Evolutionary conservation across 2,329 filamentous ascomycete species (phyloP).

Genomic region (Aspergillus pseudoviridinutans): DNA sequence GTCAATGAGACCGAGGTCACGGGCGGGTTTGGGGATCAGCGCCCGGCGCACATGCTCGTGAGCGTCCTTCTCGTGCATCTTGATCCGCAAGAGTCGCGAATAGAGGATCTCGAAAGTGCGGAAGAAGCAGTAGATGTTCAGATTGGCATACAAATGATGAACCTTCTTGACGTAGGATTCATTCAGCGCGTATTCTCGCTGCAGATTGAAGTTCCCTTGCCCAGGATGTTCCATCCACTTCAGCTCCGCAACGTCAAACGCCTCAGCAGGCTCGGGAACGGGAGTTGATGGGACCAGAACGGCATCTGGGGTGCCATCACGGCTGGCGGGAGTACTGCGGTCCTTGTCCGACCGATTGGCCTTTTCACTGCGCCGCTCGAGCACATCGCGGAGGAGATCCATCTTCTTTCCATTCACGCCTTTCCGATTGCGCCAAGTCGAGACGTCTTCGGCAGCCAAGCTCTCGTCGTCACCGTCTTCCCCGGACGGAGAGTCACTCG

Average conservation of each 20-base stretch:
- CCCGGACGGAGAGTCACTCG: slow-evolving; percentile 68
- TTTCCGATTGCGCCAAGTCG: slow-evolving; percentile 65
- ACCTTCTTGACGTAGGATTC: slow-evolving; percentile 74
- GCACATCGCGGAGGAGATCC: slow-evolving; percentile 74
- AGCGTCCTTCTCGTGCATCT: slow-evolving; percentile 71
- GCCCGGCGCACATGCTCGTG: slow-evolving; percentile 69
- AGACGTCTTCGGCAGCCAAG: slow-evolving; percentile 60
- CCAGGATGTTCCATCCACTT: slow-evolving; percentile 60
- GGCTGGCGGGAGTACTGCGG: slow-evolving; percentile 72
- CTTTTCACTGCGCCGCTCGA: slow-evolving; percentile 73
- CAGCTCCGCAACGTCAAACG: slow-evolving; percentile 45
- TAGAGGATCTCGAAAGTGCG: slow-evolving; percentile 91
- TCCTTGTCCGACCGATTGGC: slow-evolving; percentile 70
- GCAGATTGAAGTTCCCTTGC: slow-evolving; percentile 54
- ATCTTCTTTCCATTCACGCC: slow-evolving; percentile 65
- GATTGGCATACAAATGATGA: slow-evolving; percentile 89
- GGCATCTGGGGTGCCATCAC: slow-evolving; percentile 83
- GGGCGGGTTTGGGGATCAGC: slow-evolving; percentile 72
- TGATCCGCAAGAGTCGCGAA: slow-evolving; percentile 75
- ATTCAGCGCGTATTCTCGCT: slow-evolving; percentile 67
- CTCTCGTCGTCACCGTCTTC: slow-evolving; percentile 76
- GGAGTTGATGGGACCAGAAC: slow-evolving; percentile 37
- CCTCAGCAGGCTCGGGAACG: slow-evolving; percentile 52
- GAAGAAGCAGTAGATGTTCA: slow-evolving; percentile 91
- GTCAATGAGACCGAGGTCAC: slow-evolving; percentile 77